Percentiles rank a stretch among this genome's conserved stretches.
Conservation (phyloP, 352 stramenopile species). For the Phytopythium kandeliae region DNA sequence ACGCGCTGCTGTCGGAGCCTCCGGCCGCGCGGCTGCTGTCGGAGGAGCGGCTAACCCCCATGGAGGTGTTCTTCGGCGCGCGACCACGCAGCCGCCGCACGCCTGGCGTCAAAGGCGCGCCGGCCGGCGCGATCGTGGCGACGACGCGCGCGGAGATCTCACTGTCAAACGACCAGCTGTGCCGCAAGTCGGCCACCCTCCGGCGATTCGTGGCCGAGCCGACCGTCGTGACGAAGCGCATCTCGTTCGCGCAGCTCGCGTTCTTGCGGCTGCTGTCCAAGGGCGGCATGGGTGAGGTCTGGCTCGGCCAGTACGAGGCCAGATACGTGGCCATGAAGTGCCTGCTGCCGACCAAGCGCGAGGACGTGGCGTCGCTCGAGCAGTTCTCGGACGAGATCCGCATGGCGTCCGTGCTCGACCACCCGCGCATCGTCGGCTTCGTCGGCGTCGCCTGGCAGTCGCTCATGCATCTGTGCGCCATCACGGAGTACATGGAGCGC, state of each 20-base stretch:
- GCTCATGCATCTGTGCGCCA: constrained; percentile 61
- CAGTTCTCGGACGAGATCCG: constrained; percentile 81
- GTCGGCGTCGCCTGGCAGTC: constrained; percentile 78
- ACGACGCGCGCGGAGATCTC: constrained; percentile 40
- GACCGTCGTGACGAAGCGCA: constrained; percentile 64
- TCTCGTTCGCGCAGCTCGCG: constrained; percentile 68
- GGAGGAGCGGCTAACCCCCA: constrained; percentile 33
- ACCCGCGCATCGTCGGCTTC: constrained; percentile 80
- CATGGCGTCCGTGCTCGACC: constrained; percentile 66
- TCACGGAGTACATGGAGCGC: constrained; percentile 78
- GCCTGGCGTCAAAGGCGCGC: constrained; percentile 12
- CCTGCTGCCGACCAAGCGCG: constrained; percentile 55
- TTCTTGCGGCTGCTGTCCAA: constrained; percentile 69
- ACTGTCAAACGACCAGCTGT: constrained; percentile 67
- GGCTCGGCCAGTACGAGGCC: constrained; percentile 70
- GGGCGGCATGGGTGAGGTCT: constrained; percentile 76
- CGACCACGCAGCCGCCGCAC: constrained; percentile 25
- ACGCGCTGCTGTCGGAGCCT: constrained; percentile 6
- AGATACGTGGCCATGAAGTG: constrained; percentile 79
- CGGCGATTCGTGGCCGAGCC: constrained; percentile 62
- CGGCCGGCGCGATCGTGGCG: constrained; percentile 23
- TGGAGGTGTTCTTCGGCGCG: constrained; percentile 46
- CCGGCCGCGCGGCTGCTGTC: constrained; percentile 4
- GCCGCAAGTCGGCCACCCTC: constrained; percentile 43
- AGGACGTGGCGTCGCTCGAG: constrained; percentile 55